These are phyloP conservation scores for Candida nanaspora DNA, from an alignment of 805 yeast genomes.

Conservation along the genomic window DNA sequence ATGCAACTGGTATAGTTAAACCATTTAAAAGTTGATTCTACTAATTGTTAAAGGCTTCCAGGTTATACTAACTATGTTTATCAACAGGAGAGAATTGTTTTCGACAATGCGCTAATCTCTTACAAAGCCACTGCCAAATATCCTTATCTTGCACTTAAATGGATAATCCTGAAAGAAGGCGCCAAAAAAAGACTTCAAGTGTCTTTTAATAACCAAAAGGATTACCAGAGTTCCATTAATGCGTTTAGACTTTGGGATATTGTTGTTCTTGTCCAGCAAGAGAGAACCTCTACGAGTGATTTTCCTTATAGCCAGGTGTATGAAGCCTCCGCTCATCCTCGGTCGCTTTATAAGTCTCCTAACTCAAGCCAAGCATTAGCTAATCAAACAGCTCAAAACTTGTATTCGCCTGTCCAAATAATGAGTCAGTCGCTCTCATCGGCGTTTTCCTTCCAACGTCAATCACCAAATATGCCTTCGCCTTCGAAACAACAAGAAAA, in stretches of 20 bases:
- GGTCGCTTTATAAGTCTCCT: too few species aligned
- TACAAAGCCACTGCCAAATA: background rate
- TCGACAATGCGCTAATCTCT: background rate
- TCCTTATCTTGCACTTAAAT: background rate
- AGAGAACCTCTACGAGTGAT: too few species aligned
- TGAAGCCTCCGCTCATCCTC: too few species aligned
- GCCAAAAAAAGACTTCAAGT: conserved; percentile 12
- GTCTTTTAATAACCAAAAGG: conserved; percentile 8
- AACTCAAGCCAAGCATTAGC: too few species aligned
- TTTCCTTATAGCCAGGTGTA: too few species aligned
- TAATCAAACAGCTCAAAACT: too few species aligned
- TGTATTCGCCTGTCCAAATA: too few species aligned
- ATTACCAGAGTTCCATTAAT: conserved; percentile 9
- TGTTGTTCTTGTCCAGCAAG: too few species aligned
- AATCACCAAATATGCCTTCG: too few species aligned
- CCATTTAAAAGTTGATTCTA: background rate
- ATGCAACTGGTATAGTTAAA: background rate
- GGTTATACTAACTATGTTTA: background rate
- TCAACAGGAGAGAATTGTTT: background rate
- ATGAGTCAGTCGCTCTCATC: too few species aligned
- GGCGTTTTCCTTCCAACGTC: too few species aligned
- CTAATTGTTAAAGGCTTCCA: background rate
- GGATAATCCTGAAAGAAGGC: background rate
- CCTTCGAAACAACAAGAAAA: too few species aligned
- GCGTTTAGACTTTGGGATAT: background rate